Evolutionary conservation across 2,329 filamentous ascomycete species (phyloP).

Genomic region (Paecilomyces variotii): DNA sequence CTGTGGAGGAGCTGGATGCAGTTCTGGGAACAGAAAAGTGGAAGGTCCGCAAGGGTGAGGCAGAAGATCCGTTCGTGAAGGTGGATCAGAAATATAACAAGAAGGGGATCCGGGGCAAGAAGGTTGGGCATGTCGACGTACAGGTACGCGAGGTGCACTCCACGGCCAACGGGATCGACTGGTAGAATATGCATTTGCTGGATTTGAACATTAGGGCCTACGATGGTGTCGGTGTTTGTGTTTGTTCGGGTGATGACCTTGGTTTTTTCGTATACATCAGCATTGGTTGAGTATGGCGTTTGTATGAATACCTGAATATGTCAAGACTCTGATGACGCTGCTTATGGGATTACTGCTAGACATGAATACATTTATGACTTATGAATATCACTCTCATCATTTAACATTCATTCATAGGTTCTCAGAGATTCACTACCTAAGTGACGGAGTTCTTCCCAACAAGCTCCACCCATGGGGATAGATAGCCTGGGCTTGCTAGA

Average conservation of each 20-base stretch:
- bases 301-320: background rate
- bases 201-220: background rate
- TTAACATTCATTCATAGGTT: background rate
- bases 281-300: background rate
- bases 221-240: background rate
- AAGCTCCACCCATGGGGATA: too few species aligned
- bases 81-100: slow-evolving; percentile 47
- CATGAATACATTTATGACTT: background rate
- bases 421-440: too few species aligned
- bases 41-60: slow-evolving; percentile 68
- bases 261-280: background rate
- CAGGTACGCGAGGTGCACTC: slow-evolving; percentile 4
- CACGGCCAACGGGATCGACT: slow-evolving; percentile 24
- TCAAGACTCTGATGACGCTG: too few species aligned
- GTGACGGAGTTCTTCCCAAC: too few species aligned
- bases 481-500: too few species aligned
- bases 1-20: slow-evolving; percentile 70
- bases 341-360: background rate
- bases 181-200: slow-evolving; percentile 12
- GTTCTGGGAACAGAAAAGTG: slow-evolving; percentile 71
- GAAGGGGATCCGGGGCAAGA: slow-evolving; percentile 46
- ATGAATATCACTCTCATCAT: background rate
- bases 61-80: slow-evolving; percentile 45
- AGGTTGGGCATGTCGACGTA: slow-evolving; percentile 23
- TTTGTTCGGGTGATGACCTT: too few species aligned